These are phyloP conservation scores for Cladosporium sp. DNA, from an alignment of 2,329 filamentous ascomycete genomes.

Conservation along the genomic window DNA sequence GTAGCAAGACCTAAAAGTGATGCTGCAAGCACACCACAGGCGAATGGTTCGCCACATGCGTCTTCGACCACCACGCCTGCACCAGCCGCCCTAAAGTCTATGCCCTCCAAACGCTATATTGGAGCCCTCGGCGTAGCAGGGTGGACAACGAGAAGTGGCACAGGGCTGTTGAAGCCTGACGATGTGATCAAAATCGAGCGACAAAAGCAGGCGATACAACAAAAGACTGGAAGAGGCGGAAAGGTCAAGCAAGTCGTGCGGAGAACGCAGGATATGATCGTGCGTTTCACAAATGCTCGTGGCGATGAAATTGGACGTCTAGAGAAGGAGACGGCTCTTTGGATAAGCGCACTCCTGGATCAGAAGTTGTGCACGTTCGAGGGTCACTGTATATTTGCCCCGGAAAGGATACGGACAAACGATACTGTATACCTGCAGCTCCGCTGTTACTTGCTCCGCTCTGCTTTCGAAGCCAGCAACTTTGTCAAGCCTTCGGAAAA, in stretches of 20 bases:
- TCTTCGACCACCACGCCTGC: background rate
- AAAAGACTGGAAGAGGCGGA: conserved; percentile 38
- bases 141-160: conserved; percentile 85
- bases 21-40: conserved; percentile 4
- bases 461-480: conserved; percentile 64
- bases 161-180: conserved; percentile 69
- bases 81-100: conserved; percentile 28
- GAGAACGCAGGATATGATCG: conserved; percentile 76
- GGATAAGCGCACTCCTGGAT: conserved; percentile 89
- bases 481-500: conserved; percentile 61
- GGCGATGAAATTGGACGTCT: conserved; percentile 84
- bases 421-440: conserved; percentile 93
- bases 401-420: conserved; percentile 78
- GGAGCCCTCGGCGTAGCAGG: conserved; percentile 88
- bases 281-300: conserved; percentile 76
- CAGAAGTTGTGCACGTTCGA: conserved; percentile 85
- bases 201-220: conserved; percentile 63
- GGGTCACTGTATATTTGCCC: conserved; percentile 82
- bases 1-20: background rate
- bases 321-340: conserved; percentile 79
- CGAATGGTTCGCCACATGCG: background rate
- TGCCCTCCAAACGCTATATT: conserved; percentile 68
- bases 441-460: conserved; percentile 67
- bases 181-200: conserved; percentile 85
- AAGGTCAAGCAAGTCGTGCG: conserved; percentile 49